A percentile compares a stretch with the other conserved stretches of the same genome.
Conservation (phyloP, 2,329 filamentous ascomycete genomes). For the Botryotinia calthae region DNA sequence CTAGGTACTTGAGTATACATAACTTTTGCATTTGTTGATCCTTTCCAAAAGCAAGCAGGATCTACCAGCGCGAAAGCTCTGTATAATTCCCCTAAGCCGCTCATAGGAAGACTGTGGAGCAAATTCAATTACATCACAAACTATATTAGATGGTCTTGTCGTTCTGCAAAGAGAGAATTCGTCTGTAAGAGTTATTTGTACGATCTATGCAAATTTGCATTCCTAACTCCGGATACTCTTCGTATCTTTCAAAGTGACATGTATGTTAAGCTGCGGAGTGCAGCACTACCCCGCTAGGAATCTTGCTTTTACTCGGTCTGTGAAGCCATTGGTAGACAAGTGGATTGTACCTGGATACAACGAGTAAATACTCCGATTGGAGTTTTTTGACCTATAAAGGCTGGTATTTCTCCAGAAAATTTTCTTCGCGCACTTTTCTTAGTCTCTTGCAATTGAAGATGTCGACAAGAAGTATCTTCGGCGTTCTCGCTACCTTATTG, state of each 20-base stretch:
- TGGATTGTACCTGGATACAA: not conserved
- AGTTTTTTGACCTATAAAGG: not conserved
- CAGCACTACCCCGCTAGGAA: conserved; percentile 12
- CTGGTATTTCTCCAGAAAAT: not conserved
- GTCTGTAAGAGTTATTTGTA: not conserved
- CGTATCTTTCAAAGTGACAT: not conserved
- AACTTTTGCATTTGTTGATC: not conserved
- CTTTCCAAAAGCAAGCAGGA: not conserved
- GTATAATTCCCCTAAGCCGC: not conserved
- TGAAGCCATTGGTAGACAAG: conserved; percentile 8
- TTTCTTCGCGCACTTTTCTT: not conserved
- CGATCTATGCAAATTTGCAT: not conserved
- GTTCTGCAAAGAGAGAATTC: not conserved
- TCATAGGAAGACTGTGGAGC: too few relatives aligned
- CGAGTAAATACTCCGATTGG: not conserved
- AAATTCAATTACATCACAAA: not conserved
- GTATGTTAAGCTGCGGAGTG: not conserved
- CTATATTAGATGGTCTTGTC: not conserved
- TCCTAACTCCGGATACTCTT: not conserved
- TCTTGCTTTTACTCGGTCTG: conserved; percentile 3
- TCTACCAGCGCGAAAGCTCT: not conserved
- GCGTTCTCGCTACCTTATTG: conserved; percentile 23
- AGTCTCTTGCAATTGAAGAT: not conserved
- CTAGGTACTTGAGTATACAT: not conserved
- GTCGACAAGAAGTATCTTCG: conserved; percentile 12